Percentiles rank a stretch among this genome's conserved stretches.
Evolutionary conservation across 176 grass and related monocot species (phyloP).

Genomic region (Hordeum marinum): DNA sequence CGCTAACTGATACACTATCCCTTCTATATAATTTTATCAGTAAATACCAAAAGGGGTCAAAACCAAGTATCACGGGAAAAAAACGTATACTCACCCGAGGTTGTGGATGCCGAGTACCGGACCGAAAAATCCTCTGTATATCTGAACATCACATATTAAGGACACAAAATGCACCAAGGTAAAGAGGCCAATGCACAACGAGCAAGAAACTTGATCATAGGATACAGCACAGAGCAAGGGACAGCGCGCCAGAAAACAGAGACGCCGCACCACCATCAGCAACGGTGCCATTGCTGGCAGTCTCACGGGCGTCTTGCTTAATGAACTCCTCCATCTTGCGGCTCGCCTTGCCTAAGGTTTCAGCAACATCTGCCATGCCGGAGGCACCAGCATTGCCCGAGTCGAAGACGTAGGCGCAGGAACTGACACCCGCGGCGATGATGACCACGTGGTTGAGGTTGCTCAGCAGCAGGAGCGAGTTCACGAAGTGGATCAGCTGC

Average conservation of each 20-base stretch:
- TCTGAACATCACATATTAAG: slow-evolving; percentile 49
- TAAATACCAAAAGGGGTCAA: not conserved
- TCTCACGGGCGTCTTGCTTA: slow-evolving; percentile 40
- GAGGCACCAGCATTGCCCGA: slow-evolving; percentile 33
- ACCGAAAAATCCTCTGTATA: slow-evolving; percentile 91
- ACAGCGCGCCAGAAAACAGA: slow-evolving; percentile 83
- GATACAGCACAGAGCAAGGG: slow-evolving; percentile 98
- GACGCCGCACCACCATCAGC: slow-evolving; percentile 25
- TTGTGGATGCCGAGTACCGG: slow-evolving; percentile 70
- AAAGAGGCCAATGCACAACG: not conserved
- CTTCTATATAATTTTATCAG: not conserved
- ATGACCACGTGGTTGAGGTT: slow-evolving; percentile 80
- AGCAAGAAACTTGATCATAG: slow-evolving; percentile 7
- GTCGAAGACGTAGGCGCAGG: slow-evolving; percentile 78
- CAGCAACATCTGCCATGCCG: slow-evolving; percentile 20
- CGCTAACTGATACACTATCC: not conserved
- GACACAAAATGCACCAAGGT: not conserved
- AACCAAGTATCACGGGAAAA: not conserved
- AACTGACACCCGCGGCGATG: slow-evolving; percentile 64
- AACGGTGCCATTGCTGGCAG: slow-evolving; percentile 13
- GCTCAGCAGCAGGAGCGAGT: slow-evolving; percentile 73
- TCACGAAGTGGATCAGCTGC: slow-evolving; percentile 86
- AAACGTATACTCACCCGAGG: slow-evolving; percentile 54
- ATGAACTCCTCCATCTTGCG: slow-evolving; percentile 68
- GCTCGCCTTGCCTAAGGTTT: slow-evolving; percentile 48